Conservation (phyloP, 208 protist genomes). For the Herpetomonas tarakana region DNA sequence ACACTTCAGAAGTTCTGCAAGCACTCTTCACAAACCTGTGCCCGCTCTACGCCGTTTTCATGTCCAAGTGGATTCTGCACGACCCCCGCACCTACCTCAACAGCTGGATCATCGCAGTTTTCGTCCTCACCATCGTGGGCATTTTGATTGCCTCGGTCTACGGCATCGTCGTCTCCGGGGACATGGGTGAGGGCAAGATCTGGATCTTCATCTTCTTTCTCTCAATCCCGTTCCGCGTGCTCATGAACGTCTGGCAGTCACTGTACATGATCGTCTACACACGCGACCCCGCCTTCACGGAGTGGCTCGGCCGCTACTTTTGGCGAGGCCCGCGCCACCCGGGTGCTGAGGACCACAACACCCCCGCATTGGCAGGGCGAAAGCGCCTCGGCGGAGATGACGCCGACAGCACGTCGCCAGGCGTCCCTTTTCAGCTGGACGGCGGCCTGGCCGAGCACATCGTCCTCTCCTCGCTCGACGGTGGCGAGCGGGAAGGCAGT, state of each 20-base stretch:
- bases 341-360: background rate
- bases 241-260: constrained; percentile 83
- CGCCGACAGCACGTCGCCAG: too few relatives aligned
- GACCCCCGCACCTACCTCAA: constrained; percentile 70
- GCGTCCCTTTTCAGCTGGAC: too few relatives aligned
- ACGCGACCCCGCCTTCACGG: constrained; percentile 39
- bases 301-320: constrained; percentile 30
- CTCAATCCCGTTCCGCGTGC: constrained; percentile 61
- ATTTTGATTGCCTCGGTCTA: constrained; percentile 57
- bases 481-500: too few relatives aligned
- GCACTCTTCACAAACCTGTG: constrained; percentile 69
- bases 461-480: too few relatives aligned
- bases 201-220: constrained; percentile 82
- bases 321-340: background rate
- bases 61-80: constrained; percentile 70
- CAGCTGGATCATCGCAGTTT: constrained; percentile 47
- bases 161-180: constrained; percentile 22
- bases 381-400: too few relatives aligned
- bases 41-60: constrained; percentile 68
- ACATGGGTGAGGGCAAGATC: constrained; percentile 43
- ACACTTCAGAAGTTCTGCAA: constrained; percentile 79
- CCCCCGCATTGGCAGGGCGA: too few relatives aligned
- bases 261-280: constrained; percentile 88
- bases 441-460: too few relatives aligned
- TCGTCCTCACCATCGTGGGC: constrained; percentile 58